These are phyloP conservation scores for Heritiera fomes DNA, from an alignment of 345 rosid genomes.

Conservation along the genomic window DNA sequence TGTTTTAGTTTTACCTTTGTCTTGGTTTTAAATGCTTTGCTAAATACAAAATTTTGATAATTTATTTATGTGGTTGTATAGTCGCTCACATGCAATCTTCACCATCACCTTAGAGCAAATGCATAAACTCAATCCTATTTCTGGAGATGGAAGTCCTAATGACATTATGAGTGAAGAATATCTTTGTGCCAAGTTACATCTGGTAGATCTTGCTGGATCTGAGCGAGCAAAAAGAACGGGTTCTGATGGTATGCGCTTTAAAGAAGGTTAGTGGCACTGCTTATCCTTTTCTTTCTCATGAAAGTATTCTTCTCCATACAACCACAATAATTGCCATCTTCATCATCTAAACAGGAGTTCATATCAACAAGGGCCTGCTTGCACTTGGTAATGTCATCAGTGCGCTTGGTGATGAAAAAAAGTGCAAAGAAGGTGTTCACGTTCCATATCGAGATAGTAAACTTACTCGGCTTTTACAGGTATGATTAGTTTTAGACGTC, in stretches of 20 bases:
- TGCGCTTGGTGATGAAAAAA: slow-evolving; percentile 98
- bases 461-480: slow-evolving; percentile 98
- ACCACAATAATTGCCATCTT: slow-evolving; percentile 25
- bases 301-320: slow-evolving; percentile 23
- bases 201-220: slow-evolving; percentile 99
- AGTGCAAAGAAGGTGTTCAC: slow-evolving; percentile 88
- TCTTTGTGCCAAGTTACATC: slow-evolving; percentile 94
- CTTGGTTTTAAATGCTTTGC: slow-evolving; percentile 1
- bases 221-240: slow-evolving; percentile 99
- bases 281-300: slow-evolving; percentile 5
- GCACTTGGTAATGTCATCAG: slow-evolving; percentile 99
- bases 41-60: slow-evolving; percentile 2
- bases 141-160: slow-evolving; percentile 52
- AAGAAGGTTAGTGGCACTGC: slow-evolving; percentile 69
- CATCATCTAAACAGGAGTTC: slow-evolving; percentile 66
- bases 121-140: slow-evolving; percentile 66
- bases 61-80: slow-evolving; percentile 35
- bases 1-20: neutral
- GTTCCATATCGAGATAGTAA: slow-evolving; percentile 99
- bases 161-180: slow-evolving; percentile 84
- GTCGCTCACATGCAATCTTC: slow-evolving; percentile 99
- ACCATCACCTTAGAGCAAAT: slow-evolving; percentile 96
- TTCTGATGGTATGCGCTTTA: slow-evolving; percentile 93
- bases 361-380: slow-evolving; percentile 96
- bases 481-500: slow-evolving; percentile 23